These are phyloP conservation scores for Linnemannia zychae DNA, from an alignment of 192 early-diverging fungal species.

Conservation along the genomic window DNA sequence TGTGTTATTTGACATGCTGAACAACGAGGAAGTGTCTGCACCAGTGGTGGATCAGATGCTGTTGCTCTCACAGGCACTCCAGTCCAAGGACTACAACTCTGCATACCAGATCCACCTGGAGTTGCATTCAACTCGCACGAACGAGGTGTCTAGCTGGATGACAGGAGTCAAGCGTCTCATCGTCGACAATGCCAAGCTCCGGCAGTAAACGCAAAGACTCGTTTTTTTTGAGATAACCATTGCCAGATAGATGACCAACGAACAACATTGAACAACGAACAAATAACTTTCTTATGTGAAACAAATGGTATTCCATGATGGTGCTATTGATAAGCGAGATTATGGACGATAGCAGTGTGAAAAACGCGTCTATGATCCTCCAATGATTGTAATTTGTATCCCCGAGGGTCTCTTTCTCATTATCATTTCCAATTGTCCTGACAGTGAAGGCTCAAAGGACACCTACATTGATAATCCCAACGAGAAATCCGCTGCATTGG, in stretches of 20 bases:
- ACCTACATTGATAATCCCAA: too few species aligned
- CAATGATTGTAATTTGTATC: too few species aligned
- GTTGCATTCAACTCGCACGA: conserved; percentile 50
- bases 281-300: neutral
- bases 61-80: conserved; percentile 69
- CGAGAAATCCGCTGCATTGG: too few species aligned
- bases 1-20: conserved; percentile 87
- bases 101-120: conserved; percentile 56
- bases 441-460: too few species aligned
- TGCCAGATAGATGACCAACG: neutral
- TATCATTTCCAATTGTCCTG: too few species aligned
- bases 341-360: too few species aligned
- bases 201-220: conserved; percentile 12
- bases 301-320: too few species aligned
- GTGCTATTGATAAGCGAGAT: too few species aligned
- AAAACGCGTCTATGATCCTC: too few species aligned
- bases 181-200: conserved; percentile 48
- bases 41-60: conserved; percentile 74
- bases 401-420: too few species aligned
- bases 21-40: conserved; percentile 78
- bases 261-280: neutral
- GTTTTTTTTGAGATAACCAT: neutral
- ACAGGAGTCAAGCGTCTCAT: conserved; percentile 57
- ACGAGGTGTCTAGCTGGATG: conserved; percentile 57
- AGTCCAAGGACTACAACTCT: conserved; percentile 55